These are phyloP conservation scores for Tulasnella sp. DNA, from an alignment of 768 basidiomycete species.

Conservation along the genomic window DNA sequence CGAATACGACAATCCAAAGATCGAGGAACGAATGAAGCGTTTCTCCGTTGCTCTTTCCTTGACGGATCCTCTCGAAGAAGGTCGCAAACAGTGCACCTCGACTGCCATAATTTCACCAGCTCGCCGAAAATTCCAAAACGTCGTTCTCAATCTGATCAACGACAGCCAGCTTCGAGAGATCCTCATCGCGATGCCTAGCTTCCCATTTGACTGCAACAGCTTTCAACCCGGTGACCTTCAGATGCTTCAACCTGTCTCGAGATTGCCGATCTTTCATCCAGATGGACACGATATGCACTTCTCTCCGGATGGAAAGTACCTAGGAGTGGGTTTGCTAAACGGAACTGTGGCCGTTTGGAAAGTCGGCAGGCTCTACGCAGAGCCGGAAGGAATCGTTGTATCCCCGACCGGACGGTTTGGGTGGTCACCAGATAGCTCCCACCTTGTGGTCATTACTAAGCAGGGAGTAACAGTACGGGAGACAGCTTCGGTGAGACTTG, in stretches of 20 bases:
- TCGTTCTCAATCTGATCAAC: too few relatives aligned
- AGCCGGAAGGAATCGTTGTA: constrained; percentile 43
- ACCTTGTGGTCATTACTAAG: constrained; percentile 59
- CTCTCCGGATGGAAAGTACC: constrained; percentile 66
- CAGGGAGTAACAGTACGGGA: constrained; percentile 67
- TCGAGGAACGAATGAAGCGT: too few relatives aligned
- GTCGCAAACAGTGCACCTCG: constrained; percentile 31
- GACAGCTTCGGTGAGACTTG: constrained; percentile 45
- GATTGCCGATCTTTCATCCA: neutral
- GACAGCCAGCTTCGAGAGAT: too few relatives aligned
- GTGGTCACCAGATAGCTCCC: constrained; percentile 69
- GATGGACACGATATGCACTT: constrained; percentile 69
- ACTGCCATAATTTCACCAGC: too few relatives aligned
- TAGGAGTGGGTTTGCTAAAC: constrained; percentile 63
- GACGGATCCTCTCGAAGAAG: constrained; percentile 53
- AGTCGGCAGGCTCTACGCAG: constrained; percentile 43
- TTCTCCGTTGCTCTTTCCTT: too few relatives aligned
- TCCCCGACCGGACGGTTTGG: constrained; percentile 47
- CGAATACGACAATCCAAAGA: too few relatives aligned
- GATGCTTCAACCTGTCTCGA: neutral
- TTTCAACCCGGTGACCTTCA: neutral
- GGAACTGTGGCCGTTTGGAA: neutral
- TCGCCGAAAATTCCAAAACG: too few relatives aligned
- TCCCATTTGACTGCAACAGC: constrained; percentile 33
- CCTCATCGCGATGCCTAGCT: constrained; percentile 31